phyloP scores from a whole-genome alignment of 495 filamentous ascomycete species.

The Aspergillus cavernicola region DNA sequence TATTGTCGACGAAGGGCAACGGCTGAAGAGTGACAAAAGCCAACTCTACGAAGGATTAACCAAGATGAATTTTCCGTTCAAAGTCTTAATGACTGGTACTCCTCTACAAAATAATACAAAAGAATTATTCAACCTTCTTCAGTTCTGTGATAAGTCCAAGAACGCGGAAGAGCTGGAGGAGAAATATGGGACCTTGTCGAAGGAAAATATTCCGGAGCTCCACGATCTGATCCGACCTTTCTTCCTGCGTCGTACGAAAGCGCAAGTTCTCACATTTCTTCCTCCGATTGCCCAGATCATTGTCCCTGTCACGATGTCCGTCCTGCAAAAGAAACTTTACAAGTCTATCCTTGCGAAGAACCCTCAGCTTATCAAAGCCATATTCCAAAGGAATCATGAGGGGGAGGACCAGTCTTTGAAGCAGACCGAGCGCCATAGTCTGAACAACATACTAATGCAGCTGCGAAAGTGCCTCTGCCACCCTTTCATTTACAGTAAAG shows the following conservation, averaged over 20 bases:
- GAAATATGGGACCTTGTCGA: conserved; percentile 68
- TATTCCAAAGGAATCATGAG: conserved; percentile 65
- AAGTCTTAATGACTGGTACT: conserved; percentile 82
- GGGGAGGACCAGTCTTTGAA: conserved; percentile 45
- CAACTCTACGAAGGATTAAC: conserved; percentile 71
- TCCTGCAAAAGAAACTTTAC: conserved; percentile 90
- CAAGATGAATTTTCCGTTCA: conserved; percentile 69
- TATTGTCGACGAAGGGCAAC: conserved; percentile 93
- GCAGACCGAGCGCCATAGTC: conserved; percentile 63
- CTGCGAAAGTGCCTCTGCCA: conserved; percentile 93
- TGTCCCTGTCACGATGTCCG: conserved; percentile 85
- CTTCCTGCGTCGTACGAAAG: conserved; percentile 81
- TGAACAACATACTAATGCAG: conserved; percentile 95
- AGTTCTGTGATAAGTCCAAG: conserved; percentile 75
- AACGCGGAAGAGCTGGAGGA: conserved; percentile 70
- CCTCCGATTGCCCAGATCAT: conserved; percentile 94
- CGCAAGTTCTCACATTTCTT: conserved; percentile 80
- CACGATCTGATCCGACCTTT: conserved; percentile 84
- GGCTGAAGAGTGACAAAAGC: conserved; percentile 89
- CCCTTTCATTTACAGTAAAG: conserved; percentile 85
- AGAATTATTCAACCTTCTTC: conserved; percentile 91
- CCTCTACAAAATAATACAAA: conserved; percentile 93
- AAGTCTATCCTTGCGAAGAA: conserved; percentile 91
- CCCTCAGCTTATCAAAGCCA: conserved; percentile 79
- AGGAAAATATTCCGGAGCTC: conserved; percentile 73